A percentile compares a stretch with the other conserved stretches of the same genome.
Evolutionary conservation across 768 basidiomycete species (phyloP).

Genomic region (Boletus vinaceobasis): DNA sequence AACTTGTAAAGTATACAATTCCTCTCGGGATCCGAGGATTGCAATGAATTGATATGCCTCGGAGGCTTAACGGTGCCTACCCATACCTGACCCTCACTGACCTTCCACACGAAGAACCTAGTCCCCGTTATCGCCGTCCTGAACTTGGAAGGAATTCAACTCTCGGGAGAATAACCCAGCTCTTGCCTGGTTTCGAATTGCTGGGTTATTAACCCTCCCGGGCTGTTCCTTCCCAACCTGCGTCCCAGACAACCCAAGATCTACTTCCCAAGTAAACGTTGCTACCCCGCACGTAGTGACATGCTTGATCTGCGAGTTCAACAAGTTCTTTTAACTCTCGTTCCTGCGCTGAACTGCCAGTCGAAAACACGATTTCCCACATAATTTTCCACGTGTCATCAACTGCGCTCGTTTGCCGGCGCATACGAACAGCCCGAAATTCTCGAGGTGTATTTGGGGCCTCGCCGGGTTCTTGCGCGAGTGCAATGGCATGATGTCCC

Average conservation of each 20-base stretch:
- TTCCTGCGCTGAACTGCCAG: constrained; percentile 12
- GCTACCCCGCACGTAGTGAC: background rate
- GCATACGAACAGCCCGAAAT: constrained; percentile 21
- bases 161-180: background rate
- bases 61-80: background rate
- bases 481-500: constrained; percentile 23
- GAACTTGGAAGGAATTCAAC: no score
- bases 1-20: background rate
- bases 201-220: background rate
- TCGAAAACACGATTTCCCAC: constrained; percentile 17
- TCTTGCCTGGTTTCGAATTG: background rate
- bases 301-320: constrained; percentile 1
- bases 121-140: background rate
- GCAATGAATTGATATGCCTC: background rate
- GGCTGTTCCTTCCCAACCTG: background rate
- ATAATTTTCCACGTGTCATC: background rate
- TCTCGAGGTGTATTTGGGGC: background rate
- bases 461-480: constrained; percentile 11
- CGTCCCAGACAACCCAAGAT: constrained; percentile 24
- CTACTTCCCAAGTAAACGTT: constrained; percentile 6
- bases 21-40: background rate
- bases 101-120: background rate
- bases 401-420: background rate
- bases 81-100: background rate
- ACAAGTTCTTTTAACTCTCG: constrained; percentile 12